Percentiles rank a stretch among this genome's conserved stretches.
phyloP scores from a whole-genome alignment of 2,329 filamentous ascomycete genomes.

The Aspergillus sp. region DNA sequence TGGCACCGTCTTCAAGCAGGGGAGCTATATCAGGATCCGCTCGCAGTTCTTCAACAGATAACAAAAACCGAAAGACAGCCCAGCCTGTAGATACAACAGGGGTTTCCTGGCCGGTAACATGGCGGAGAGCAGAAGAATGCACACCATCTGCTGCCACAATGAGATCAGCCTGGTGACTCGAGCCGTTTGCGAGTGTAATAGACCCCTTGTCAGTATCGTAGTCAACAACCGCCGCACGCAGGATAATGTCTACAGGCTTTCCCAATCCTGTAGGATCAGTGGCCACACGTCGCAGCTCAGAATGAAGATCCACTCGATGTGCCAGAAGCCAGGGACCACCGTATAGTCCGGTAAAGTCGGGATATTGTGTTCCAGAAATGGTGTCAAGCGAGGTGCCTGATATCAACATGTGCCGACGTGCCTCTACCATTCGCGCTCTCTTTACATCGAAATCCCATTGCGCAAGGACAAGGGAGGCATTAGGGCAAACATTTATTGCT shows the following conservation, averaged over 20 bases:
- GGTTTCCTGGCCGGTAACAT: conserved; percentile 12
- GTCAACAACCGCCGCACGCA: conserved; percentile 20
- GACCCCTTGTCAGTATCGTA: conserved; percentile 19
- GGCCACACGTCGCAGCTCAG: conserved; percentile 19
- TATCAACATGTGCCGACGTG: not conserved
- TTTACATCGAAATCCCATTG: conserved; percentile 25
- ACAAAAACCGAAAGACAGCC: conserved; percentile 27
- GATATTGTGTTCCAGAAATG: not conserved
- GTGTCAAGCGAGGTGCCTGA: not conserved
- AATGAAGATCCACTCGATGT: conserved; percentile 21
- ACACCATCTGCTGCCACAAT: conserved; percentile 35
- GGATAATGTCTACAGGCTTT: conserved; percentile 17
- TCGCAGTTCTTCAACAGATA: conserved; percentile 26
- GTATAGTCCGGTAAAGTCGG: not conserved
- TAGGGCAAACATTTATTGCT: conserved; percentile 28
- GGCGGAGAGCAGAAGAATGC: conserved; percentile 16
- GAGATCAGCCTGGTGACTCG: conserved; percentile 26
- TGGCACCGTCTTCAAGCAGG: not conserved
- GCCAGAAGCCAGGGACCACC: conserved; percentile 6
- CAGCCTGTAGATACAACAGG: conserved; percentile 14
- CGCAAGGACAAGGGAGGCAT: conserved; percentile 24
- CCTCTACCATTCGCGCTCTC: not conserved
- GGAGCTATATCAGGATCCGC: conserved; percentile 24
- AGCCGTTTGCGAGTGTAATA: conserved; percentile 18
- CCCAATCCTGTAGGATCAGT: not conserved